Evolutionary conservation across 108 stramenopile genomes (phyloP).

Genomic region (Stephanodiscus triporus): DNA sequence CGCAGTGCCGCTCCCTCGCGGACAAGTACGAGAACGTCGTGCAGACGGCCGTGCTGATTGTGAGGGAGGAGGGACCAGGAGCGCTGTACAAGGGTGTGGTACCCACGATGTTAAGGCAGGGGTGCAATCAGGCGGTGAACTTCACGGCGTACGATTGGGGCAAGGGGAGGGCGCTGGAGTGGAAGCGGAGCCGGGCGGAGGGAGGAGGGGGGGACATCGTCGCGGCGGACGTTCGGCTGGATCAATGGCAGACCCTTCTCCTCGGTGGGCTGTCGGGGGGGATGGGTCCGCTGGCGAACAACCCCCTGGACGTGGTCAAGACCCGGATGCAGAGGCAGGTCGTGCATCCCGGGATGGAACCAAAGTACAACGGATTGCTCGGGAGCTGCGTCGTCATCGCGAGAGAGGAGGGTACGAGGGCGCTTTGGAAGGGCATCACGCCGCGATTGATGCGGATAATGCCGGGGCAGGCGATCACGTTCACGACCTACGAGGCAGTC

Average conservation of each 20-base stretch:
- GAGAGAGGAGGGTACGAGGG: conserved; percentile 90
- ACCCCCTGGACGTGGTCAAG: conserved; percentile 96
- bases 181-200: conserved; percentile 44
- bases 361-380: conserved; percentile 89
- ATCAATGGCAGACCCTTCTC: conserved; percentile 87
- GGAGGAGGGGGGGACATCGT: too few species aligned
- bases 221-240: conserved; percentile 50
- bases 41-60: conserved; percentile 87
- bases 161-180: conserved; percentile 62
- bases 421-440: conserved; percentile 97
- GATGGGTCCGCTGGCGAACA: conserved; percentile 94
- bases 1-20: conserved; percentile 86
- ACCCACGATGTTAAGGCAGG: conserved; percentile 97
- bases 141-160: conserved; percentile 91
- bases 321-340: conserved; percentile 97
- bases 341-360: conserved; percentile 65
- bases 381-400: conserved; percentile 86
- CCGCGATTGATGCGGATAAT: conserved; percentile 95
- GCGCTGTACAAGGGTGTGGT: conserved; percentile 94
- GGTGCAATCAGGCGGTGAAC: conserved; percentile 98
- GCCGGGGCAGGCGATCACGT: conserved; percentile 98
- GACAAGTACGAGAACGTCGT: conserved; percentile 96
- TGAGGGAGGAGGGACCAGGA: conserved; percentile 92
- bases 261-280: conserved; percentile 94
- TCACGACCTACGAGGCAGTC: conserved; percentile 92